Evolutionary conservation across 805 yeast genomes (phyloP).

Genomic region (Starmerella apis): DNA sequence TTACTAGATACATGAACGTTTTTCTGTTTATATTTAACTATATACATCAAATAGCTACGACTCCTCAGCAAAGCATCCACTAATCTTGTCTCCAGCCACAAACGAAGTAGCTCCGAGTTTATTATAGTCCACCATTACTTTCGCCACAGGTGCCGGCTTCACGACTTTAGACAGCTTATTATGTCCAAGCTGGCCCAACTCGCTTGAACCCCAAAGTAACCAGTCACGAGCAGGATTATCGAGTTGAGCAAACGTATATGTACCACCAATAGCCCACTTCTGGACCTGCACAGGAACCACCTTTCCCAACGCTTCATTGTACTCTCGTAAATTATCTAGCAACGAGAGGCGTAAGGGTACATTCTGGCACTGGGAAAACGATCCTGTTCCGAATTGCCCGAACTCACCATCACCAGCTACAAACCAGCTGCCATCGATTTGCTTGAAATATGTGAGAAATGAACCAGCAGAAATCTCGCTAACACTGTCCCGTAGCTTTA

Average conservation of each 20-base stretch:
- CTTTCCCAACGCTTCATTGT: slow-evolving; percentile 38
- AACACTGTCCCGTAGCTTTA: slow-evolving; percentile 35
- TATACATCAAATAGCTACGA: background rate
- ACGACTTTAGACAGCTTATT: slow-evolving; percentile 55
- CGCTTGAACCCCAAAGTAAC: slow-evolving; percentile 75
- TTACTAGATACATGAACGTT: too few relatives aligned
- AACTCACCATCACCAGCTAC: slow-evolving; percentile 75
- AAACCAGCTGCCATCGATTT: slow-evolving; percentile 31
- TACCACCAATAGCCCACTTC: slow-evolving; percentile 50
- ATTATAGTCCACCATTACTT: background rate
- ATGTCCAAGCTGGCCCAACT: slow-evolving; percentile 71
- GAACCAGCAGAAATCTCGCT: slow-evolving; percentile 57
- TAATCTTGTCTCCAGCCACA: slow-evolving; percentile 25
- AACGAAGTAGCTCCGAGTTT: slow-evolving; percentile 13
- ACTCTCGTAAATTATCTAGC: slow-evolving; percentile 43
- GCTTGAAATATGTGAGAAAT: slow-evolving; percentile 45
- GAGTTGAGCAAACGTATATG: slow-evolving; percentile 54
- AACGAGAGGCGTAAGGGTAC: slow-evolving; percentile 52
- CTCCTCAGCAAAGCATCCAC: slow-evolving; percentile 18
- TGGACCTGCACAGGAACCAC: slow-evolving; percentile 41
- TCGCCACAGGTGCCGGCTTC: slow-evolving; percentile 20
- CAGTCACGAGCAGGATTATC: slow-evolving; percentile 39
- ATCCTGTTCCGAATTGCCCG: slow-evolving; percentile 79
- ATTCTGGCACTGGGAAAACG: slow-evolving; percentile 61
- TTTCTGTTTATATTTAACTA: background rate